Percentiles rank a stretch among this genome's conserved stretches.
Conservation (phyloP, 345 rosid species). For the Aquilaria yunnanensis region DNA sequence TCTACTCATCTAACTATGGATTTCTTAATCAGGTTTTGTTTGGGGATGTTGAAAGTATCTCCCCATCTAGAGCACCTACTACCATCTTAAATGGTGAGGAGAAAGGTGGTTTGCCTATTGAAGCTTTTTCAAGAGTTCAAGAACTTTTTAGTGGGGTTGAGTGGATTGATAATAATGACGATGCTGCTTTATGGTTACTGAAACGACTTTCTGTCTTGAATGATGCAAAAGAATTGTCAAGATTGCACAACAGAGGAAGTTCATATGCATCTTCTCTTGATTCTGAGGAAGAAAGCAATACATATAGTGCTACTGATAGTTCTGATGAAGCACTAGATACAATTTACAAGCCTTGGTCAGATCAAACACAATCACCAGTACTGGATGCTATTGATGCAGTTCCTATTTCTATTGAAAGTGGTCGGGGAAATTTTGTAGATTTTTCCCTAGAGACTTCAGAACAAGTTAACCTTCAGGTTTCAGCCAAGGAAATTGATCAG, state of each 20-base stretch:
- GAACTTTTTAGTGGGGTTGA: slow-evolving; percentile 90
- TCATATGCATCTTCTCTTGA: slow-evolving; percentile 62
- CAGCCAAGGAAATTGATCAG: slow-evolving; percentile 26
- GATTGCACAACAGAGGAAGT: slow-evolving; percentile 60
- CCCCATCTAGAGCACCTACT: slow-evolving; percentile 60
- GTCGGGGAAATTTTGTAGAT: slow-evolving; percentile 29
- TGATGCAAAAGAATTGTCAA: slow-evolving; percentile 79
- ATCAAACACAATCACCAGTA: slow-evolving; percentile 12
- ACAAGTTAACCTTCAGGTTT: slow-evolving; percentile 19
- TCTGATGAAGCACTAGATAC: slow-evolving; percentile 84
- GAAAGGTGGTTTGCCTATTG: slow-evolving; percentile 96
- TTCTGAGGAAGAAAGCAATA: slow-evolving; percentile 90
- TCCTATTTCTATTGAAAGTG: slow-evolving; percentile 34
- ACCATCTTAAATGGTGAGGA: slow-evolving; percentile 81
- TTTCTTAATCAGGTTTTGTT: slow-evolving; percentile 67
- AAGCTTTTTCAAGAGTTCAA: slow-evolving; percentile 96
- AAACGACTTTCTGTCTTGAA: slow-evolving; percentile 79
- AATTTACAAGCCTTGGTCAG: slow-evolving; percentile 32
- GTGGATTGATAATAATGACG: slow-evolving; percentile 80
- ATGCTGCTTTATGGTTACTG: slow-evolving; percentile 93
- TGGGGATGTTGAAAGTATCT: slow-evolving; percentile 74
- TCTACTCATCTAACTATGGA: slow-evolving; percentile 12
- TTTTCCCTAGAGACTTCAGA: slow-evolving; percentile 29
- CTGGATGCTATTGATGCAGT: slow-evolving; percentile 18
- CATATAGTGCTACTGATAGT: slow-evolving; percentile 92